Conservation (phyloP, 129 eudicot species). For the Heracleum sosnowskyi region DNA sequence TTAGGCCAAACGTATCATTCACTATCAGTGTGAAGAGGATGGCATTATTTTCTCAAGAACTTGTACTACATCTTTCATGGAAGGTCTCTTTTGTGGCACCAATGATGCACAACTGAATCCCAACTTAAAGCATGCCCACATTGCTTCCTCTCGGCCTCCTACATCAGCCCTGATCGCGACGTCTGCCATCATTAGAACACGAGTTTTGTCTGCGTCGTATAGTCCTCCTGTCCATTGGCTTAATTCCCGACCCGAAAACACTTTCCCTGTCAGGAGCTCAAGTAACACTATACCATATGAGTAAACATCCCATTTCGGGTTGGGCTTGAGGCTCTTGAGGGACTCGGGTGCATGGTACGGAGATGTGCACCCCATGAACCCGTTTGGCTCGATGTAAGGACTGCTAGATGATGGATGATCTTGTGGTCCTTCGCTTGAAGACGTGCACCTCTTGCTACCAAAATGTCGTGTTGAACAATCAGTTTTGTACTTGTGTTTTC, state of each 20-base stretch:
- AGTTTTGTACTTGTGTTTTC: slow-evolving; percentile 28
- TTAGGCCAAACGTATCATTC: slow-evolving; percentile 26
- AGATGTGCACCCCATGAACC: slow-evolving; percentile 50
- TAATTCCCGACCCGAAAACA: slow-evolving; percentile 50
- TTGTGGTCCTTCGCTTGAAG: slow-evolving; percentile 21
- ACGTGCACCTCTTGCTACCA: slow-evolving; percentile 40
- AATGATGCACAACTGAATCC: slow-evolving; percentile 71
- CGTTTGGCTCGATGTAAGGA: slow-evolving; percentile 30
- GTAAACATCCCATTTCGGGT: slow-evolving; percentile 90
- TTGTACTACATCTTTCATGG: slow-evolving; percentile 73
- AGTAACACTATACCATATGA: slow-evolving; percentile 77
- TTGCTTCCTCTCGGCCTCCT: slow-evolving; percentile 38
- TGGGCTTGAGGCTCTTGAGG: slow-evolving; percentile 42
- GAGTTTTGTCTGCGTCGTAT: slow-evolving; percentile 29
- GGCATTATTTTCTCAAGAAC: slow-evolving; percentile 50
- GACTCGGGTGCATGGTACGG: slow-evolving; percentile 90
- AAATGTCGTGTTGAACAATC: slow-evolving; percentile 38
- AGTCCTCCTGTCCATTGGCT: slow-evolving; percentile 41
- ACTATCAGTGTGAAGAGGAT: slow-evolving; percentile 19
- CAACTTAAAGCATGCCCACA: slow-evolving; percentile 49
- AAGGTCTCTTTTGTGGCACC: slow-evolving; percentile 72
- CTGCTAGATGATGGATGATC: slow-evolving; percentile 41
- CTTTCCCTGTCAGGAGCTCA: slow-evolving; percentile 72
- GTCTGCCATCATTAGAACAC: slow-evolving; percentile 48
- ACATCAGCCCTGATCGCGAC: slow-evolving; percentile 39